Evolutionary conservation across 176 grass and related monocot genomes (phyloP).

Genomic region (Eleusine indica): DNA sequence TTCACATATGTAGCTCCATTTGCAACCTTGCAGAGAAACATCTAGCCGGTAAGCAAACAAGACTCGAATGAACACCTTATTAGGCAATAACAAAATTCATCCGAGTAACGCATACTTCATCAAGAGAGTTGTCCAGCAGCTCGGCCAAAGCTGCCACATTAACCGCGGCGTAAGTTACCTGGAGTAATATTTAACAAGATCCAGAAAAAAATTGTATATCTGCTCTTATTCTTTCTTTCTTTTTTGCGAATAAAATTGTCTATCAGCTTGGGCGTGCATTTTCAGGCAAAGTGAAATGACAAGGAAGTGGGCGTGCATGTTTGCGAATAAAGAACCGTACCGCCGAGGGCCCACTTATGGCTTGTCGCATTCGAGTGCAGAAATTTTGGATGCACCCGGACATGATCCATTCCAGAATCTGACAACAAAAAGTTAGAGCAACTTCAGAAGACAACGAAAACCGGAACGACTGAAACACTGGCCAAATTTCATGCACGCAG

Average conservation of each 20-base stretch:
- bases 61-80: background rate
- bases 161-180: conserved; percentile 32
- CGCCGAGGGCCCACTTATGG: conserved; percentile 98
- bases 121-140: conserved; percentile 92
- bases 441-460: background rate
- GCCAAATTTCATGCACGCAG: background rate
- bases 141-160: conserved; percentile 84
- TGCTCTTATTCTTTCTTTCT: background rate
- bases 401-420: conserved; percentile 79
- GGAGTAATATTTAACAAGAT: conserved; percentile 9
- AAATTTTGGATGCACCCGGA: conserved; percentile 93
- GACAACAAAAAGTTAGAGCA: conserved; percentile 27
- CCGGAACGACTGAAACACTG: conserved; percentile 26
- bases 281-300: background rate
- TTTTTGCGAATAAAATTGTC: background rate
- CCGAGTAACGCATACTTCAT: conserved; percentile 64
- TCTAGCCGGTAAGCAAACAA: conserved; percentile 20
- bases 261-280: background rate
- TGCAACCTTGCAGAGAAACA: conserved; percentile 59
- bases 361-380: conserved; percentile 99
- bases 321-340: conserved; percentile 40
- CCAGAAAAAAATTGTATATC: background rate
- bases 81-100: conserved; percentile 27
- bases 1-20: conserved; percentile 97
- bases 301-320: too few relatives aligned